Evolutionary conservation across 208 protist species (phyloP), one percentile per base, ranked within the genome.

Genomic region (Angomonas deanei): DNA sequence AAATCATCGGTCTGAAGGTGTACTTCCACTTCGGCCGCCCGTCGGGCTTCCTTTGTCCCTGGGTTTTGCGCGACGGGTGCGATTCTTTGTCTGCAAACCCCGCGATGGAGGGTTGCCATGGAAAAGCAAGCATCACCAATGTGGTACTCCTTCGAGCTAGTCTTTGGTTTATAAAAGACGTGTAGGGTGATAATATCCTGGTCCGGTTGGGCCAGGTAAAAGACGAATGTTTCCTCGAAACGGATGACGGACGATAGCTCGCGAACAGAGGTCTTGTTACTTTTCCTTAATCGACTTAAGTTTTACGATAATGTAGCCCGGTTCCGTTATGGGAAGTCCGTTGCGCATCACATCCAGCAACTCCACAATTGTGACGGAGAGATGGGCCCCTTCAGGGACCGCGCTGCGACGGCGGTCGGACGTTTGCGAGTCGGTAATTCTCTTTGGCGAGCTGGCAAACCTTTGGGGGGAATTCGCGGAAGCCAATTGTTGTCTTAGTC

Each of bases 281-380:
- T 94, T 94, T 62, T 94, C 88, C 62, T 94, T 94, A 39, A 94
- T 85, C 26, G 88, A 94, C 69, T 94, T 94, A 19, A 91, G 71
- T 61, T 94, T 94, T 57, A 94, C 86, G 62, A 90, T 73, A 10
- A 94, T 60, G 58, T 87, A 79, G 11, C 88, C 88, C 11, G 84
- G 79, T 32, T 88, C 84, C 3, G 79, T 88, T 58, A 94, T 84
- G 11, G 74, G 70, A 34, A 61, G 56, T 17, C 80, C 82, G 55
- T 90, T 88, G 30, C 80, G 76, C 36, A 80, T 46, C 11, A 94
- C 54, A 71, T 85, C 79, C 15, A 56, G 70, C 49, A 94, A 38
- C 52, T 90, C 72, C 36, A 94, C 84, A 61, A 94, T 64, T 13
- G 88, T 92, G 34, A 94, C 78, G 31, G 76, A 77, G 34, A 94